Conservation (phyloP, 2,329 filamentous ascomycete genomes). For the Diaporthe citrichinensis region DNA sequence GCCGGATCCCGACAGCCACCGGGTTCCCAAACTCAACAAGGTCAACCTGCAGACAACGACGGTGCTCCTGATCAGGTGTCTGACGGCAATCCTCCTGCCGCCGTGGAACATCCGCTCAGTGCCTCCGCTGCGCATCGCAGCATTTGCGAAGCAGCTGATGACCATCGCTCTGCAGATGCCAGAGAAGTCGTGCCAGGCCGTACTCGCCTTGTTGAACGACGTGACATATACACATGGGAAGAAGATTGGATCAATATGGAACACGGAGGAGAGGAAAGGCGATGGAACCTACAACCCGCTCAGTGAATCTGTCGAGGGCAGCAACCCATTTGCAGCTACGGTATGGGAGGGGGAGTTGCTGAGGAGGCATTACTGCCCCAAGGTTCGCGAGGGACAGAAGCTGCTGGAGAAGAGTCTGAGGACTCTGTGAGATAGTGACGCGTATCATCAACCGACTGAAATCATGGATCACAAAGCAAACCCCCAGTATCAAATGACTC, state of each 20-base stretch:
- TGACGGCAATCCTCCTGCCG: conserved; percentile 86
- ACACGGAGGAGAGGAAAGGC: conserved; percentile 92
- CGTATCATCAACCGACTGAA: conserved; percentile 7
- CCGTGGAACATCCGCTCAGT: conserved; percentile 79
- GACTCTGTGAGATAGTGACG: conserved; percentile 41
- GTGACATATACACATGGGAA: conserved; percentile 85
- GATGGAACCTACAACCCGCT: conserved; percentile 88
- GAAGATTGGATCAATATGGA: conserved; percentile 90
- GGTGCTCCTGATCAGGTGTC: conserved; percentile 88
- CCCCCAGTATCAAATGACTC: conserved; percentile 17
- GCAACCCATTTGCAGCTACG: conserved; percentile 91
- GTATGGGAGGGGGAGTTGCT: conserved; percentile 95
- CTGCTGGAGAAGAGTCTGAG: conserved; percentile 76
- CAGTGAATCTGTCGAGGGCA: conserved; percentile 82
- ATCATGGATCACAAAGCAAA: neutral
- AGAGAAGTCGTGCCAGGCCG: conserved; percentile 87
- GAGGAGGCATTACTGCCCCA: conserved; percentile 87
- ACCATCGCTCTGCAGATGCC: conserved; percentile 86
- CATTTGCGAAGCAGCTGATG: conserved; percentile 93
- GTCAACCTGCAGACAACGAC: conserved; percentile 97
- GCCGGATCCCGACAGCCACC: conserved; percentile 71
- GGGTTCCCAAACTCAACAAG: conserved; percentile 65
- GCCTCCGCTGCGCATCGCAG: conserved; percentile 87
- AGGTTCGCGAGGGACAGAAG: conserved; percentile 82
- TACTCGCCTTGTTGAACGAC: conserved; percentile 82